Base-by-base conservation (phyloP, 1,284 basidiomycete species). In the Sporisorium graminicola region DNA sequence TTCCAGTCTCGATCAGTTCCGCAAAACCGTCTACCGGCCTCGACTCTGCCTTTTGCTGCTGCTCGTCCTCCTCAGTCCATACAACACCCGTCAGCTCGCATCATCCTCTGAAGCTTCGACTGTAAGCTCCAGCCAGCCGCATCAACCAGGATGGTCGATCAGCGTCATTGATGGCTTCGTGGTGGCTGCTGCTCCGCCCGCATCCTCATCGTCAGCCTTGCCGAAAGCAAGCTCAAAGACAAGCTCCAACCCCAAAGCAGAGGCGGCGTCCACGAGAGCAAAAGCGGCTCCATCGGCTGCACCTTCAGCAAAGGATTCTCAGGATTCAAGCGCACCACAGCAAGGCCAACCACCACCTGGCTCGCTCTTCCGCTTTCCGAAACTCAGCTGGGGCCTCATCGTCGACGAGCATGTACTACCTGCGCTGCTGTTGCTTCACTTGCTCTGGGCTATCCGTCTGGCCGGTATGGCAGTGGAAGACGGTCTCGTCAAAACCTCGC, bases 1-100 rank as follows among this genome's bases (percentile, higher is more conserved):
- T 13, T 71, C 72, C 18, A 78, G 73, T 26, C 37, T 80, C 22
- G 78, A 80, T 27, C 61, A 65, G 35, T 80, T 80, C 35, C 76
- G 76, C 20, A 65, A 56, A 20, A 66, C 70, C 49, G 60, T 80
- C 58, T 79, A 77, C 42, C 57, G 78, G 44, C 78, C 78, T 42
- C 55, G 78, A 20, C 70, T 80, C 33, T 65, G 74, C 42, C 64
- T 80, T 8, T 42, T 80, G 10, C 62, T 79, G 20, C 65, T 80
- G 1, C 35, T 80, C 35, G 52, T 80, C 3, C 74, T 80, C 5
- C 59, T 80, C 33, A 67, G 69, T 20, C 66, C 73, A 12, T 47
- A 78, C 52, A 65, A 73, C 26, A 60, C 55, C 8, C 61, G 49
- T 24, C 73, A 75, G 43, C 73, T 75, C 47, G 57, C 69, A 20